A percentile compares a stretch with the other conserved stretches of the same genome.
Evolutionary conservation across 495 filamentous ascomycete species (phyloP).

Genomic region (Aspergillus sclerotiicarbonarius): DNA sequence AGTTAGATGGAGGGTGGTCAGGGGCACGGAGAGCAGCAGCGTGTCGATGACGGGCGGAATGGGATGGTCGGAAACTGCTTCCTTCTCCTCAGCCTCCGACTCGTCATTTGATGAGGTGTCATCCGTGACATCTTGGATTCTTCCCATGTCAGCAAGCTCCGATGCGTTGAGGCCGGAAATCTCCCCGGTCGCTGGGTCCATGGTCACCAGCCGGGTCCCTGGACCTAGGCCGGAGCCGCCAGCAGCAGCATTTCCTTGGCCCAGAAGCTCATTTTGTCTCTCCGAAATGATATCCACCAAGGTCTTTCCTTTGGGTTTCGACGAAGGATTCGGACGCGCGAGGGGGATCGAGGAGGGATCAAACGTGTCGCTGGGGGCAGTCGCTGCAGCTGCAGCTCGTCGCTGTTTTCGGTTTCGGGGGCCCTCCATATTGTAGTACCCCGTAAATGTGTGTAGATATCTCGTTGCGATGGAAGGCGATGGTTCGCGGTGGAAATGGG

Average conservation of each 20-base stretch:
- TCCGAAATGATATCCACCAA: conserved; percentile 51
- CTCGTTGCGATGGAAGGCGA: neutral
- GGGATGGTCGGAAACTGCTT: conserved; percentile 23
- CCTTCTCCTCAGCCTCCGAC: conserved; percentile 9
- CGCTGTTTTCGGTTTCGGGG: conserved; percentile 51
- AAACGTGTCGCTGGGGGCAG: conserved; percentile 24
- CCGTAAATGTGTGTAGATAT: neutral
- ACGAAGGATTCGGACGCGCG: conserved; percentile 29
- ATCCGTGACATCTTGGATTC: conserved; percentile 11
- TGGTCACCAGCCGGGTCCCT: conserved; percentile 38
- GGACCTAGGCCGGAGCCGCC: conserved; percentile 7
- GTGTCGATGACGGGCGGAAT: conserved; percentile 47
- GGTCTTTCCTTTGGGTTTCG: conserved; percentile 37
- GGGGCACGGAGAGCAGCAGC: conserved; percentile 55
- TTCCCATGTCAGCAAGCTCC: neutral
- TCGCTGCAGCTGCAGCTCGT: conserved; percentile 34
- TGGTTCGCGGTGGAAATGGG: neutral
- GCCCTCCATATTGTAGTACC: conserved; percentile 25
- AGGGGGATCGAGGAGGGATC: conserved; percentile 34
- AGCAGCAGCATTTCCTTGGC: conserved; percentile 3
- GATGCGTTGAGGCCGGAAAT: conserved; percentile 31
- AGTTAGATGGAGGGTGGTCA: conserved; percentile 81
- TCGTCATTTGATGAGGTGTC: conserved; percentile 13
- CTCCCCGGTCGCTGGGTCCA: conserved; percentile 33
- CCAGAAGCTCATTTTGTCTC: conserved; percentile 39